Base-by-base conservation (phyloP, 306 rosid species). In the Pyrus bretschneideri region DNA sequence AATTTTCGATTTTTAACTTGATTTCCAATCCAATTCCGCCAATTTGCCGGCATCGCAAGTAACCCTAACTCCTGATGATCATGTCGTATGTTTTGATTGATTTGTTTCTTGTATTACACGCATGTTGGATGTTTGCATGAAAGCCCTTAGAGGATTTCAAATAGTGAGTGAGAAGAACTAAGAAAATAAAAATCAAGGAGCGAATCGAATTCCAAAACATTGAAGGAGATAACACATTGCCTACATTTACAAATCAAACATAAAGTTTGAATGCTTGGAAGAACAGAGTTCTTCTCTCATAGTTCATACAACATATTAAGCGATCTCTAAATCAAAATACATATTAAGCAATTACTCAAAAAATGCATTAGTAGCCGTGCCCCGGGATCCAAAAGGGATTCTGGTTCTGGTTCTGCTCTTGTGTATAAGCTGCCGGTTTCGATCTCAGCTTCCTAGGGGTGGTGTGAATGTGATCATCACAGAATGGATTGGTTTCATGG, bases 331-430 rank as follows among this genome's bases (percentile, higher is more conserved):
- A 33, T 19, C 31, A 71, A 33, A 57, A 33, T 57, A 35, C 12
- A 8, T 9, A 40, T 40, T 40, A 40, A 40, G 9, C 40, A 35
- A 1, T 1, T 38, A 7, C 42, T 38, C 9, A 6, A n/a, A 57
- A 57, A 57, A 57, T n/a, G 2, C 15, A n/a, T 74, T 61, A 62
- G 22, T 74, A 80, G 74, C 74, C 84, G 17, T 75, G 60, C 72
- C 79, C 76, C 30, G 87, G 86, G 33, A 72, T 67, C 85, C 87
- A 83, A 72, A 85, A 87, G 30, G 88, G 91, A 19, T 87, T 85
- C 65, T 87, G 78, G 60, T 49, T 14, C 54, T 49, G 55, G 18
- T 51, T 51, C 55, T 87, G 77, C 29, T 77, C 85, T 52, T 80
- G 79, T 15, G 40, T 9, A 63, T 70, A 79, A 81, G 86, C 85